phyloP scores from a whole-genome alignment of 495 filamentous ascomycete species.

The Tuber aestivum region DNA sequence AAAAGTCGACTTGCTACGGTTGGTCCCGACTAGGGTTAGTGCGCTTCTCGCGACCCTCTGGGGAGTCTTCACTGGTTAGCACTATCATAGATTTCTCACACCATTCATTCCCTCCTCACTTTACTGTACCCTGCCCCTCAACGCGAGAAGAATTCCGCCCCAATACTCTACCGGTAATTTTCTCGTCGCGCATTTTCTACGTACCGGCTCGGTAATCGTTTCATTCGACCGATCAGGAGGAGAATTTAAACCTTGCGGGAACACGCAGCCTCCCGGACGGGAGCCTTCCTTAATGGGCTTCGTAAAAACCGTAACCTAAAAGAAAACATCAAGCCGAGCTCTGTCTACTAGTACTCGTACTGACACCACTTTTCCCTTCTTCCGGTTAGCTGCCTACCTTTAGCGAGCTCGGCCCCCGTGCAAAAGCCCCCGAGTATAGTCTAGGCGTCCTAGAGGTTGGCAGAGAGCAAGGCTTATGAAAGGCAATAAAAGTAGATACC shows the following conservation, averaged over 20 bases:
- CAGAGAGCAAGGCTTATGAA: background rate
- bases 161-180: background rate
- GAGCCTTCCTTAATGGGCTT: background rate
- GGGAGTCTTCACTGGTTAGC: background rate
- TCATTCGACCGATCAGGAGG: background rate
- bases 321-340: background rate
- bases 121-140: background rate
- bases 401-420: background rate
- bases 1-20: background rate
- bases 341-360: no score
- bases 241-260: background rate
- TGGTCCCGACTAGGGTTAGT: background rate
- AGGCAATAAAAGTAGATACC: background rate
- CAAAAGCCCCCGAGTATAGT: background rate
- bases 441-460: background rate
- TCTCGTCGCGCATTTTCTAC: background rate
- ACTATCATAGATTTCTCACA: background rate
- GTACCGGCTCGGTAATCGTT: background rate
- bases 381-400: background rate
- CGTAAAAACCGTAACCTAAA: background rate
- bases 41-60: background rate
- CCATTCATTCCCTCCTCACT: background rate
- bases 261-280: background rate
- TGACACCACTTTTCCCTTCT: background rate
- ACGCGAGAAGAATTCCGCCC: background rate